These are phyloP conservation scores for Plicaturopsis crispa DNA, from an alignment of 768 basidiomycete species.

Conservation along the genomic window DNA sequence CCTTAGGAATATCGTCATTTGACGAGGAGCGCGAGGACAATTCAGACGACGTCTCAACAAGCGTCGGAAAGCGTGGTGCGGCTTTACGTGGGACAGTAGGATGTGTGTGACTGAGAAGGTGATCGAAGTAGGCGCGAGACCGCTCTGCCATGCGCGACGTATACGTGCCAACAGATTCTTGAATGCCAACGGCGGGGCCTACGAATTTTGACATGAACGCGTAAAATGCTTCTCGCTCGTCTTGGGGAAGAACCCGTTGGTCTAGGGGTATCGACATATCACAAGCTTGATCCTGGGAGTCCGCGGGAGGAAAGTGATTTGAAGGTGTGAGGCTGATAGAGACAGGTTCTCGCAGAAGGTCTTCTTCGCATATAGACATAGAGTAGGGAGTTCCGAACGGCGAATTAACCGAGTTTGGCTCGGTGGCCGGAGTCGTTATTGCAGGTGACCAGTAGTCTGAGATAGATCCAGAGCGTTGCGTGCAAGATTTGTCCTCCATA, in stretches of 20 bases:
- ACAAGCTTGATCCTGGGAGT: constrained; percentile 13
- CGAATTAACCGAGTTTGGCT: no score
- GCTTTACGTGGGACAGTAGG: background rate
- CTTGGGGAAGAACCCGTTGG: constrained; percentile 27
- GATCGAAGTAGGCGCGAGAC: constrained; percentile 38
- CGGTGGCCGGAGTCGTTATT: no score
- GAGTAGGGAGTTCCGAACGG: no score
- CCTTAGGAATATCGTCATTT: no score
- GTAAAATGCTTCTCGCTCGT: constrained; percentile 47
- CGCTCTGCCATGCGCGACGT: constrained; percentile 42
- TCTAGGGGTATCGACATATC: constrained; percentile 23
- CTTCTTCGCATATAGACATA: no score
- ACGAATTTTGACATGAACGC: constrained; percentile 41
- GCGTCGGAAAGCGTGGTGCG: background rate
- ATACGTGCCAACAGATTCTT: constrained; percentile 47
- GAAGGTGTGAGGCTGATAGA: constrained; percentile 4
- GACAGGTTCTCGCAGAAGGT: constrained; percentile 1
- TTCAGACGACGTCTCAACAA: background rate
- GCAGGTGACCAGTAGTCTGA: no score
- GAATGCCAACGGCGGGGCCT: constrained; percentile 34
- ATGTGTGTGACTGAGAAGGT: constrained; percentile 17
- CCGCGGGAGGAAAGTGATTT: constrained; percentile 9
- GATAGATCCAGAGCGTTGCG: no score
- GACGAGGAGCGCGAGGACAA: background rate
- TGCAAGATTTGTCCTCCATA: no score